These are phyloP conservation scores for Xerocomellus amylosporus DNA, from an alignment of 768 basidiomycete species.

Conservation along the genomic window DNA sequence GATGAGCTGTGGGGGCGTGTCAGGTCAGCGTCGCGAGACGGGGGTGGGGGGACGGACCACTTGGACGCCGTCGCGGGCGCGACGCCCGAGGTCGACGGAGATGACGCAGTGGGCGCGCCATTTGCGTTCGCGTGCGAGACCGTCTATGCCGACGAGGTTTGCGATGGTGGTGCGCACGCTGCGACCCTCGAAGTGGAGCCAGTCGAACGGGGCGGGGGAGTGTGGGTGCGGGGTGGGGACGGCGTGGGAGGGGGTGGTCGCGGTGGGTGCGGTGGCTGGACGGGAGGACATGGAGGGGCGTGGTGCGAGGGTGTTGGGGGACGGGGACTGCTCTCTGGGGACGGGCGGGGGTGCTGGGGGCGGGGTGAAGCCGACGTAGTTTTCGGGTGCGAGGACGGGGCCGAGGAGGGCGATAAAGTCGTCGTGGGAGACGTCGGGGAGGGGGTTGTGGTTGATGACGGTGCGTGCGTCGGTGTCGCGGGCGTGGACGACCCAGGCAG, in stretches of 20 bases:
- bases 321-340: slow-evolving; percentile 17
- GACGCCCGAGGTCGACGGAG: slow-evolving; percentile 74
- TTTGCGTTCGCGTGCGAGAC: slow-evolving; percentile 76
- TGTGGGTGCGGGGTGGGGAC: slow-evolving; percentile 42
- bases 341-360: slow-evolving; percentile 13
- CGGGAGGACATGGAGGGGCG: slow-evolving; percentile 36
- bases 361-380: slow-evolving; percentile 44
- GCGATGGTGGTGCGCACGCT: slow-evolving; percentile 75
- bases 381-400: slow-evolving; percentile 79
- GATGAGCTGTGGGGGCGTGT: slow-evolving; percentile 52
- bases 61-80: slow-evolving; percentile 74
- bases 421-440: slow-evolving; percentile 84
- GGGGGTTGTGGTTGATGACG: slow-evolving; percentile 83
- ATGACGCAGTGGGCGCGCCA: slow-evolving; percentile 83
- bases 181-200: slow-evolving; percentile 84
- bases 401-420: slow-evolving; percentile 80
- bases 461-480: slow-evolving; percentile 64
- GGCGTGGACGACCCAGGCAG: slow-evolving; percentile 78
- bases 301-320: slow-evolving; percentile 29
- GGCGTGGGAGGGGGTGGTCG: slow-evolving; percentile 13
- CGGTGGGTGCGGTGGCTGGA: slow-evolving; percentile 29
- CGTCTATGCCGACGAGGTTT: slow-evolving; percentile 77
- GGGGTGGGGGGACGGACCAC: slow-evolving; percentile 47
- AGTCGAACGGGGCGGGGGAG: slow-evolving; percentile 78
- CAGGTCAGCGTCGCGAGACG: neutral